Evolutionary conservation across 371 early-diverging fungal genomes (phyloP).

Genomic region (Blakeslea trispora): DNA sequence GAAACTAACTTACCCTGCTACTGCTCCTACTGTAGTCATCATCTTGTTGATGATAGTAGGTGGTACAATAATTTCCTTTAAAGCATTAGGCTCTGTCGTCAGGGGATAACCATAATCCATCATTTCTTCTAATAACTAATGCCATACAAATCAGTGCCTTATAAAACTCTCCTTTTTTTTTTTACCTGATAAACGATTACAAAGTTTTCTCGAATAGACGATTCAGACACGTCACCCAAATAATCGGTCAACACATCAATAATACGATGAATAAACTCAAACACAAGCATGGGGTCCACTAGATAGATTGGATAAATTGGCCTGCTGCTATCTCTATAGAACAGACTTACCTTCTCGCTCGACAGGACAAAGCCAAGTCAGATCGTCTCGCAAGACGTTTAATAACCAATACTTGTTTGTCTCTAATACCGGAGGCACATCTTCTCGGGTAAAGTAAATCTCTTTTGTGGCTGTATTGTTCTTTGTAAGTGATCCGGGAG

Average conservation of each 20-base stretch:
- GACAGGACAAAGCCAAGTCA: constrained; percentile 76
- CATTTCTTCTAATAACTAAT: constrained; percentile 86
- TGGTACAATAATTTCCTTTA: constrained; percentile 86
- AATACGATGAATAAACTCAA: constrained; percentile 86
- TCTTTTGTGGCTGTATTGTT: constrained; percentile 36
- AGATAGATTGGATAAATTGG: no score
- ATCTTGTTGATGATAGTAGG: constrained; percentile 85
- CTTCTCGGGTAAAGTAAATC: constrained; percentile 55
- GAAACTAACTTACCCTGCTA: constrained; percentile 51
- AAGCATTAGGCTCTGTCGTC: constrained; percentile 83
- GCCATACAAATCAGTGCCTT: not conserved
- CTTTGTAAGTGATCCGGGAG: constrained; percentile 36
- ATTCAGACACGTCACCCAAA: constrained; percentile 79
- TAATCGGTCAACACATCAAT: constrained; percentile 81
- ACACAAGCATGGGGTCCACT: constrained; percentile 85
- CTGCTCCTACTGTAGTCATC: constrained; percentile 81
- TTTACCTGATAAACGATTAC: constrained; percentile 87
- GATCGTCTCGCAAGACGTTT: constrained; percentile 66
- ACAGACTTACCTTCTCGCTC: constrained; percentile 69
- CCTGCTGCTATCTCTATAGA: no score
- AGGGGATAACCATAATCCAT: constrained; percentile 89
- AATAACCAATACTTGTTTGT: constrained; percentile 70
- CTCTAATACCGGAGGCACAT: constrained; percentile 67
- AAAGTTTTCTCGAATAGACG: constrained; percentile 89
- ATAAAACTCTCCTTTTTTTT: not conserved